Conservation (phyloP, 305 asterid species). For the Rubia occidens region DNA sequence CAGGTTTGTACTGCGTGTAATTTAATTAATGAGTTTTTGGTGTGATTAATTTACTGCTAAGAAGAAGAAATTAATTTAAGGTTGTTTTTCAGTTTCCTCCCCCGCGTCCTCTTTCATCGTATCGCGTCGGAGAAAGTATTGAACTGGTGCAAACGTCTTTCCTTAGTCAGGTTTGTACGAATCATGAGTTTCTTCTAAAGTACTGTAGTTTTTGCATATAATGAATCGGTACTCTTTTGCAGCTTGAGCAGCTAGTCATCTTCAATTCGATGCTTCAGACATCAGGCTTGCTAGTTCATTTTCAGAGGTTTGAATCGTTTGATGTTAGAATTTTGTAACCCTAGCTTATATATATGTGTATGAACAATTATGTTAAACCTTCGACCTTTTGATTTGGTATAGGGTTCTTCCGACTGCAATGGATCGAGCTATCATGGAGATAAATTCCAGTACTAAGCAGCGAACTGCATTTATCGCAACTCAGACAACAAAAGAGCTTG, state of each 20-base stretch:
- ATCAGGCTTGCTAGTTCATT: constrained; percentile 59
- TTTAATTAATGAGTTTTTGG: not conserved
- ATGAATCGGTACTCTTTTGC: constrained; percentile 22
- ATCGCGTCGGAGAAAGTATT: constrained; percentile 54
- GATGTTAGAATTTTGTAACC: not conserved
- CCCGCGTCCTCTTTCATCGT: constrained; percentile 54
- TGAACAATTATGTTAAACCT: not conserved
- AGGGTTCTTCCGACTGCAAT: constrained; percentile 84
- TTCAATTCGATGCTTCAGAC: constrained; percentile 73
- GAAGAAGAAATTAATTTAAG: constrained; percentile 16
- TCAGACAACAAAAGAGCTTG: constrained; percentile 96
- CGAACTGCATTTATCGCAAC: constrained; percentile 92
- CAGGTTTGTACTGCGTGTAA: constrained; percentile 42
- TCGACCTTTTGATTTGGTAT: constrained; percentile 27
- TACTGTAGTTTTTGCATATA: not conserved
- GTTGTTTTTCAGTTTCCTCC: constrained; percentile 48
- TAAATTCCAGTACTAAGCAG: constrained; percentile 70
- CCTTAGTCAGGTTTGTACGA: constrained; percentile 51
- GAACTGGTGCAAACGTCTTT: constrained; percentile 61
- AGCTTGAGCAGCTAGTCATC: constrained; percentile 85
- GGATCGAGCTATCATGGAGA: constrained; percentile 87
- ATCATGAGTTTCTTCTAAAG: constrained; percentile 13
- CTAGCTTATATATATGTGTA: not conserved
- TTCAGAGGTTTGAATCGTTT: constrained; percentile 56
- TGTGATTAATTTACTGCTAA: not conserved